These are phyloP conservation scores for Beauveria caledonica DNA, from an alignment of 2,329 filamentous ascomycete species.

Conservation along the genomic window DNA sequence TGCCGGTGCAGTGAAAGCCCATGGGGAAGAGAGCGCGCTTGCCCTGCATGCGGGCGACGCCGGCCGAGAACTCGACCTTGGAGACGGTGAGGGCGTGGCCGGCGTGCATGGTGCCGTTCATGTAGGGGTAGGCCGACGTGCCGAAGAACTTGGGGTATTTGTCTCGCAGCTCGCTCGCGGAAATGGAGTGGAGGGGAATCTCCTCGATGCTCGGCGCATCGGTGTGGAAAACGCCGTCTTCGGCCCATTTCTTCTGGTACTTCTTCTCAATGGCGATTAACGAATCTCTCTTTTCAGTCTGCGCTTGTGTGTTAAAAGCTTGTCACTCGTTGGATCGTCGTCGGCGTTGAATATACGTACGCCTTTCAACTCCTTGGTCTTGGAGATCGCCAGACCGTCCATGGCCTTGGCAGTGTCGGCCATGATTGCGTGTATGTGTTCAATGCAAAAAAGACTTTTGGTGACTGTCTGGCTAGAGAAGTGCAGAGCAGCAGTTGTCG, in stretches of 20 bases:
- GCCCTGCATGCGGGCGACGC: slow-evolving; percentile 84
- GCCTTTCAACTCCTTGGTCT: slow-evolving; percentile 54
- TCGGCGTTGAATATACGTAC: slow-evolving; percentile 27
- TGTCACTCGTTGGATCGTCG: too few relatives aligned
- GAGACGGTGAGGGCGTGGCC: slow-evolving; percentile 87
- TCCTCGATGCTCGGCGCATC: slow-evolving; percentile 75
- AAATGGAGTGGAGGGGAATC: slow-evolving; percentile 65
- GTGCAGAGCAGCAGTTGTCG: not conserved
- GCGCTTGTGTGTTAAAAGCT: slow-evolving; percentile 15
- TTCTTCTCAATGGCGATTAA: slow-evolving; percentile 81
- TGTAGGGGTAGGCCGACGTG: slow-evolving; percentile 49
- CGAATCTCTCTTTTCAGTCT: slow-evolving; percentile 82
- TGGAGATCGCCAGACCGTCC: slow-evolving; percentile 45
- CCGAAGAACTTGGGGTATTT: slow-evolving; percentile 89
- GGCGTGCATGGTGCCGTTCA: slow-evolving; percentile 83
- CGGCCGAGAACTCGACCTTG: slow-evolving; percentile 88
- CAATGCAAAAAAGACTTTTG: not conserved
- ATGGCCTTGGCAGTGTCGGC: slow-evolving; percentile 39
- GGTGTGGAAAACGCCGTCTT: slow-evolving; percentile 63
- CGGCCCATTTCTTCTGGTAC: slow-evolving; percentile 64
- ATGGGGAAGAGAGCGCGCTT: slow-evolving; percentile 82
- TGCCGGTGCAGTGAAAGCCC: slow-evolving; percentile 87
- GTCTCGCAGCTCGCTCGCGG: slow-evolving; percentile 65
- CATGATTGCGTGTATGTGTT: slow-evolving; percentile 28
- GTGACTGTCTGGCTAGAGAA: not conserved